These are phyloP conservation scores for Protomyces inundatus DNA, from an alignment of 1,139 yeast species.

Conservation along the genomic window DNA sequence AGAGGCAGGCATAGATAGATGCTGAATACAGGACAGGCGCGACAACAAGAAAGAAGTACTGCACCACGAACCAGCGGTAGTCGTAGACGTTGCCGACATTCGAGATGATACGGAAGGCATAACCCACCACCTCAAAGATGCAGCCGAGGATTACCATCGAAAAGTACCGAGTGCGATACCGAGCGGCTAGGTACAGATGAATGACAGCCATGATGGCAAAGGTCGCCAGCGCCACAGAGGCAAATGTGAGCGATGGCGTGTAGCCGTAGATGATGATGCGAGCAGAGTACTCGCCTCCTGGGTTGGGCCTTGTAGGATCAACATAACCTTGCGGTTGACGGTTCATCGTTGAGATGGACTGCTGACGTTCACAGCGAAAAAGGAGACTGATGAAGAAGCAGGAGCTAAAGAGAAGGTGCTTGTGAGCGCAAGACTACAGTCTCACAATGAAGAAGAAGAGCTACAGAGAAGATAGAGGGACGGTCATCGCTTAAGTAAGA, in stretches of 20 bases:
- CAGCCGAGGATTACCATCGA: background rate
- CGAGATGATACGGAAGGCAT: constrained; percentile 3
- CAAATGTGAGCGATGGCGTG: background rate
- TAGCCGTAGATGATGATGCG: constrained; percentile 8
- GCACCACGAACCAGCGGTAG: constrained; percentile 1
- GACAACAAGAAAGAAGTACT: constrained; percentile 1
- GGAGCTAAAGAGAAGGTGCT: too few relatives aligned
- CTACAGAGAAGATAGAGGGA: too few relatives aligned
- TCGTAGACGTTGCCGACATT: background rate
- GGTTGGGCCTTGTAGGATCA: constrained; percentile 2
- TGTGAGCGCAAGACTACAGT: too few relatives aligned
- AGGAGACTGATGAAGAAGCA: too few relatives aligned
- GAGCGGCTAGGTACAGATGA: background rate
- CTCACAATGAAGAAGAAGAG: too few relatives aligned
- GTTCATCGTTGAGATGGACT: too few relatives aligned
- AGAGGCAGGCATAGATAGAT: background rate
- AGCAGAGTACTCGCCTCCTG: background rate
- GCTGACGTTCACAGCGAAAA: too few relatives aligned
- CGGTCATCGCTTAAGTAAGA: too few relatives aligned
- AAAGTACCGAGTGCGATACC: background rate
- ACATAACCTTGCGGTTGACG: background rate
- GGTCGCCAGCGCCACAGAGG: background rate
- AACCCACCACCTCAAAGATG: background rate
- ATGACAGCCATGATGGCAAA: background rate
- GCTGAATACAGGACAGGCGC: constrained; percentile 7